Percentiles rank a stretch among this genome's conserved stretches.
Evolutionary conservation across 2,329 filamentous ascomycete species (phyloP).

Genomic region (Penicillium decumbens): DNA sequence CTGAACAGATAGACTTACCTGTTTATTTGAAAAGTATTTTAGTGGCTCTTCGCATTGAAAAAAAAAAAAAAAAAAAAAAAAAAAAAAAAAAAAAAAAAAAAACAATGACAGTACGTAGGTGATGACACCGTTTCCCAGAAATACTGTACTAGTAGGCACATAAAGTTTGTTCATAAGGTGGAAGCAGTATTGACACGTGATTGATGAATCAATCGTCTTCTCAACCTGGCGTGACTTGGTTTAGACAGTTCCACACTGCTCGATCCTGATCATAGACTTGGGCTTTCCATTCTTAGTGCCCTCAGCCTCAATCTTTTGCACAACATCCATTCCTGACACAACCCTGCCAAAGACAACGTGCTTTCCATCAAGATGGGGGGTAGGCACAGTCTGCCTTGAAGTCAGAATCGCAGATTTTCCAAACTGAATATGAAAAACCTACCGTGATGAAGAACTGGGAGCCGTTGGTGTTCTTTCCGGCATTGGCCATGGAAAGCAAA

Average conservation of each 20-base stretch:
- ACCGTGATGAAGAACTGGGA: not conserved
- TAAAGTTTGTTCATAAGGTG: too few species aligned
- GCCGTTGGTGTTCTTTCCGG: constrained; percentile 2
- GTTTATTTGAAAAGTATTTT: too few species aligned
- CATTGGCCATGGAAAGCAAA: constrained; percentile 6
- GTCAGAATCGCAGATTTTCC: constrained; percentile 30
- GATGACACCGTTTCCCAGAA: too few species aligned
- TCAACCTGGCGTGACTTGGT: not conserved
- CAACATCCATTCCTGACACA: not conserved
- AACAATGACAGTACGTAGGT: too few species aligned
- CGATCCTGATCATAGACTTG: not conserved
- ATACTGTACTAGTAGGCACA: too few species aligned
- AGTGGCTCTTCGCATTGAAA: too few species aligned
- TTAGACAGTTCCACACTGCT: not conserved
- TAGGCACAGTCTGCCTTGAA: constrained; percentile 59
- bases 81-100: too few species aligned
- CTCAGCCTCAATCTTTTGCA: constrained; percentile 2
- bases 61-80: too few species aligned
- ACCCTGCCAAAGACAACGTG: constrained; percentile 54
- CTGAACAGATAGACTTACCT: too few species aligned
- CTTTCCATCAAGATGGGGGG: constrained; percentile 55
- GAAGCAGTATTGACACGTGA: not conserved
- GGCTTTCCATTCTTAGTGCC: not conserved
- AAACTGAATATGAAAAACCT: not conserved
- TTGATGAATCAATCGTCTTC: not conserved